These are phyloP conservation scores for Microdochium paspali DNA, from an alignment of 2,329 filamentous ascomycete genomes.

Conservation along the genomic window DNA sequence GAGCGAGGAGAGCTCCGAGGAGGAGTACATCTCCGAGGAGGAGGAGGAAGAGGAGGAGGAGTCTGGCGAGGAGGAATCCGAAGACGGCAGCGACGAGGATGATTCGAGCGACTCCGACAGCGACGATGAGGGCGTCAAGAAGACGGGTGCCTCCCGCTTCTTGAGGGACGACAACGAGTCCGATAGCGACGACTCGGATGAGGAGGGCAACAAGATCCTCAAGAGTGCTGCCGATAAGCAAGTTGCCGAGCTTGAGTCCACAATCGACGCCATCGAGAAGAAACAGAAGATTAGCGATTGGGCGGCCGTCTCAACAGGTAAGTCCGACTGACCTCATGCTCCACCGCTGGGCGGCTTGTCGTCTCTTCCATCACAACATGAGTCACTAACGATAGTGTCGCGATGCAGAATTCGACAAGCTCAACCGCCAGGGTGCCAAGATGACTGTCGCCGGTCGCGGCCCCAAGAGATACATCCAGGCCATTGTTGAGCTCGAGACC, in stretches of 20 bases:
- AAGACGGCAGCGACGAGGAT: conserved; percentile 44
- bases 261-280: conserved; percentile 88
- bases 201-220: conserved; percentile 76
- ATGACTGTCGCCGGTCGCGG: conserved; percentile 66
- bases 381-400: neutral
- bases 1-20: conserved; percentile 90
- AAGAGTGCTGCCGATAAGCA: conserved; percentile 99
- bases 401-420: conserved; percentile 77
- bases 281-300: conserved; percentile 96
- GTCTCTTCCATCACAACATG: neutral
- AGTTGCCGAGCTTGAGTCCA: conserved; percentile 84
- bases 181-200: conserved; percentile 79
- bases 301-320: conserved; percentile 84
- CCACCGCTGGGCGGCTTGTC: too few relatives aligned
- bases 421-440: conserved; percentile 79
- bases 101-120: conserved; percentile 48
- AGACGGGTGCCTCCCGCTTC: conserved; percentile 72
- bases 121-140: conserved; percentile 53
- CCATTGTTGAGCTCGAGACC: conserved; percentile 87
- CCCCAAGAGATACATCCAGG: conserved; percentile 88
- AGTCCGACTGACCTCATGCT: conserved; percentile 22
- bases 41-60: conserved; percentile 58
- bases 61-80: conserved; percentile 42
- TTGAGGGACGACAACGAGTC: conserved; percentile 59
- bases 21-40: conserved; percentile 80